These are phyloP conservation scores for Diaporthe vexans DNA, from an alignment of 2,329 filamentous ascomycete species.

Conservation along the genomic window DNA sequence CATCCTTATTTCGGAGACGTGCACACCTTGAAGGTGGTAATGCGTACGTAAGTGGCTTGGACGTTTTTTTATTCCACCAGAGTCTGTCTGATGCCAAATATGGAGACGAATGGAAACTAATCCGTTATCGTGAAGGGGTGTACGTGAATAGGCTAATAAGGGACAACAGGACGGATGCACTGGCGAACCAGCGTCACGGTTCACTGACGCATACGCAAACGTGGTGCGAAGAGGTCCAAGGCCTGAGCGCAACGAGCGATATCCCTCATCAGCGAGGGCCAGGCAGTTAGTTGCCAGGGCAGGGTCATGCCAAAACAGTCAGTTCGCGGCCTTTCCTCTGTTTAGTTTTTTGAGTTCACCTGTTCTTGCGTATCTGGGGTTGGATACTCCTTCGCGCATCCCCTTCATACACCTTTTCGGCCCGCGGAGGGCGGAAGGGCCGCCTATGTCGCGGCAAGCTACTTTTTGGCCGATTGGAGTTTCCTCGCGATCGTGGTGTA, in stretches of 20 bases:
- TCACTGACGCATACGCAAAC: neutral
- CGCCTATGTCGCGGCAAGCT: neutral
- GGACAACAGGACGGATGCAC: neutral
- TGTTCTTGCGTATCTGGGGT: neutral
- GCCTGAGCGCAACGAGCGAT: conserved; percentile 26
- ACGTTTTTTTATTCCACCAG: too few species aligned
- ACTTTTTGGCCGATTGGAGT: neutral
- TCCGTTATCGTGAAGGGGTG: neutral
- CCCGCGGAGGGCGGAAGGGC: neutral
- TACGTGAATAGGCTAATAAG: neutral
- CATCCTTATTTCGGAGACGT: too few species aligned
- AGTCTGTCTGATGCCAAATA: neutral
- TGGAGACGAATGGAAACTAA: neutral
- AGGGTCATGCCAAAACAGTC: neutral
- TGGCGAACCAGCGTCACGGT: neutral
- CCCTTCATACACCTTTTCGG: neutral
- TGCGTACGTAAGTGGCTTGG: conserved; percentile 1
- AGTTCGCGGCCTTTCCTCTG: neutral
- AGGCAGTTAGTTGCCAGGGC: neutral
- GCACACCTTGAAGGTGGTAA: neutral
- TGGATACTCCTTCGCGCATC: too few species aligned
- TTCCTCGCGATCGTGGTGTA: neutral
- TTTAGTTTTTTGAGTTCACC: conserved; percentile 1
- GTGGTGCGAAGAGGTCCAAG: neutral
- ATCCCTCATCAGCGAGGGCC: conserved; percentile 7